Conservation (phyloP, 2,329 filamentous ascomycete species). For the Fusarium musae region DNA sequence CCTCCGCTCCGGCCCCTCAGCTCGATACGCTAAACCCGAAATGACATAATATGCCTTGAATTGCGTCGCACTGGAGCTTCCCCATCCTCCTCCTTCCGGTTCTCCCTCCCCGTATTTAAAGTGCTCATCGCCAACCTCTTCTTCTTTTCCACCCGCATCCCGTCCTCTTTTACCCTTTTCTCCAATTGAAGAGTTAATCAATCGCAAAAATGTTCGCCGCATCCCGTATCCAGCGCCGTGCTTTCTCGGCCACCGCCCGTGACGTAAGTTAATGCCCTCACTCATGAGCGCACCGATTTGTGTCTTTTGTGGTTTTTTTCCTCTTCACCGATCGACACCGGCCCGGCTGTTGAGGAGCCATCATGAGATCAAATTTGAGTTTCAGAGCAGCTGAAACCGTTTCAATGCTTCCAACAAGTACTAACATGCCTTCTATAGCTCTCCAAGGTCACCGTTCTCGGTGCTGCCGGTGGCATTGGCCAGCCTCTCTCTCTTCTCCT, state of each 20-base stretch:
- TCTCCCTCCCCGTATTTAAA: conserved; percentile 41
- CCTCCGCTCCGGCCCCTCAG: conserved; percentile 37
- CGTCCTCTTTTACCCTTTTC: conserved; percentile 40
- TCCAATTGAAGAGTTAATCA: conserved; percentile 37
- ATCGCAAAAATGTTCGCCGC: conserved; percentile 76
- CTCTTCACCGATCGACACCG: conserved; percentile 35
- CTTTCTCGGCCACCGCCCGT: conserved; percentile 83
- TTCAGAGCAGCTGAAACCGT: background rate
- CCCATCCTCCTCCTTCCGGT: conserved; percentile 32
- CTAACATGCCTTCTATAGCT: conserved; percentile 65
- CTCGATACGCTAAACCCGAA: conserved; percentile 20
- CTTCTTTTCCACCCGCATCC: conserved; percentile 35
- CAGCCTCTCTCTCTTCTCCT: conserved; percentile 97
- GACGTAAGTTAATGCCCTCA: conserved; percentile 66
- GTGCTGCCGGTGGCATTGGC: conserved; percentile 97
- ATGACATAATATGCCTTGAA: conserved; percentile 9
- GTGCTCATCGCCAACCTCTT: conserved; percentile 40
- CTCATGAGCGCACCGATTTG: conserved; percentile 13
- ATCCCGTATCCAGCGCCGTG: conserved; percentile 76
- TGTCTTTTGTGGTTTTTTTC: conserved; percentile 15
- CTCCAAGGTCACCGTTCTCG: conserved; percentile 97
- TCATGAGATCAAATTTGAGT: background rate
- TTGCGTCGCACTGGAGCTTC: conserved; percentile 30
- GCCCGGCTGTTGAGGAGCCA: conserved; percentile 17
- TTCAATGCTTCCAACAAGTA: background rate